A percentile compares a stretch with the other conserved stretches of the same genome.
Evolutionary conservation across 2,329 filamentous ascomycete genomes (phyloP).

Genomic region (Ascosphaera aggregata): DNA sequence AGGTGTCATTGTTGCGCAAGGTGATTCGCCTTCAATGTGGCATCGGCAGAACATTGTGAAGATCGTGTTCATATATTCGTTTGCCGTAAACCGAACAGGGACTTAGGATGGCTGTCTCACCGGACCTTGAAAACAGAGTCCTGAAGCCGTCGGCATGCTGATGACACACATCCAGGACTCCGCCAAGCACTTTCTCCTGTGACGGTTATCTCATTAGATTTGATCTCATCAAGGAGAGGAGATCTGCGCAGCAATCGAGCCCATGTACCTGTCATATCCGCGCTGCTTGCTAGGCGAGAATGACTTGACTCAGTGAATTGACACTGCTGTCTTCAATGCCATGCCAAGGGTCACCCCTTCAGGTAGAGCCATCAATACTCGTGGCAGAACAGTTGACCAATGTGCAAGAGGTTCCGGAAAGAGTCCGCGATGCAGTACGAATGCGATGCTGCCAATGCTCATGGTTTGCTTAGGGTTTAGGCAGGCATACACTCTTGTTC

Average conservation of each 20-base stretch:
- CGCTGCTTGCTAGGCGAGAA: slow-evolving; percentile 25
- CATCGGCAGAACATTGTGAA: slow-evolving; percentile 22
- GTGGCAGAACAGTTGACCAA: slow-evolving; percentile 29
- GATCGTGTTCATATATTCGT: slow-evolving; percentile 15
- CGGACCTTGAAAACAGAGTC: slow-evolving; percentile 11
- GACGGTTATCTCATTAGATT: slow-evolving; percentile 26
- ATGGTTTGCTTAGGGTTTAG: slow-evolving; percentile 26
- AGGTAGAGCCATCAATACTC: slow-evolving; percentile 35
- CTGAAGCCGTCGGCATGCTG: slow-evolving; percentile 24
- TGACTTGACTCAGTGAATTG: slow-evolving; percentile 27
- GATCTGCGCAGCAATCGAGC: slow-evolving; percentile 28
- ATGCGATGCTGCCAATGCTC: slow-evolving; percentile 9
- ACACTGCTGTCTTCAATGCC: slow-evolving; percentile 31
- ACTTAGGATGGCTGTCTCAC: background rate
- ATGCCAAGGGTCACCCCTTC: slow-evolving; percentile 27
- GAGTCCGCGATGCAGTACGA: background rate
- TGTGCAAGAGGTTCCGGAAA: slow-evolving; percentile 18
- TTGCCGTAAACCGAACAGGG: background rate
- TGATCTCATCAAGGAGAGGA: slow-evolving; percentile 23
- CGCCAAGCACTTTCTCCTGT: slow-evolving; percentile 25
- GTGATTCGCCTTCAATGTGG: slow-evolving; percentile 18
- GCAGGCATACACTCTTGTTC: slow-evolving; percentile 25
- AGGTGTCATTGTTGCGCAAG: slow-evolving; percentile 26
- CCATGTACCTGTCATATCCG: slow-evolving; percentile 27
- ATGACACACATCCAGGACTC: slow-evolving; percentile 24